Evolutionary conservation across 306 rosid species (phyloP).

Genomic region (Astragalus membranaceus): DNA sequence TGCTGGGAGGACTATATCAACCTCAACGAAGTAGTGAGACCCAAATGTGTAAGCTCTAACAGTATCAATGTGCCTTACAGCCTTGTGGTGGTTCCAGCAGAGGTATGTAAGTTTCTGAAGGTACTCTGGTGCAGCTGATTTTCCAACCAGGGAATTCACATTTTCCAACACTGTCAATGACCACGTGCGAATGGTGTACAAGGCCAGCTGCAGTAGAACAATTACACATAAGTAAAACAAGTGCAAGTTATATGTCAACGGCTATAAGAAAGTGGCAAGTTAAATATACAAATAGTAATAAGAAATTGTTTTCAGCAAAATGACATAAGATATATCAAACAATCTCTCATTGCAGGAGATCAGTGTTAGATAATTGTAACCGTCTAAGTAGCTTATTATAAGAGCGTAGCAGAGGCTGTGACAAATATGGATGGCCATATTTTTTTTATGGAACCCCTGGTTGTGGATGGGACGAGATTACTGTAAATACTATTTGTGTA

Average conservation of each 20-base stretch:
- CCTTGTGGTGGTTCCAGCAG: constrained; percentile 94
- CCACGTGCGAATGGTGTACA: constrained; percentile 95
- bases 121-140: constrained; percentile 85
- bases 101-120: constrained; percentile 91
- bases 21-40: constrained; percentile 95
- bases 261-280: background rate
- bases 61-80: constrained; percentile 78
- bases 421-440: background rate
- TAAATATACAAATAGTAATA: background rate
- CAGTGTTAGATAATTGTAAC: background rate
- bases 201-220: constrained; percentile 60
- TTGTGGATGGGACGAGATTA: background rate
- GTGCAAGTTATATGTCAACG: background rate
- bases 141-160: constrained; percentile 87
- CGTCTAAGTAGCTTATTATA: too few species aligned
- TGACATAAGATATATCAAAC: background rate
- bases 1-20: constrained; percentile 84
- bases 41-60: constrained; percentile 95
- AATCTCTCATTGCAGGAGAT: background rate
- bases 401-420: background rate
- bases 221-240: background rate
- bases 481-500: background rate
- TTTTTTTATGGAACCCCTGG: too few species aligned
- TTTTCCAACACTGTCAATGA: constrained; percentile 91
- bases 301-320: background rate